phyloP scores from a whole-genome alignment of 129 eudicot genomes.

The Smallanthus sonchifolius region DNA sequence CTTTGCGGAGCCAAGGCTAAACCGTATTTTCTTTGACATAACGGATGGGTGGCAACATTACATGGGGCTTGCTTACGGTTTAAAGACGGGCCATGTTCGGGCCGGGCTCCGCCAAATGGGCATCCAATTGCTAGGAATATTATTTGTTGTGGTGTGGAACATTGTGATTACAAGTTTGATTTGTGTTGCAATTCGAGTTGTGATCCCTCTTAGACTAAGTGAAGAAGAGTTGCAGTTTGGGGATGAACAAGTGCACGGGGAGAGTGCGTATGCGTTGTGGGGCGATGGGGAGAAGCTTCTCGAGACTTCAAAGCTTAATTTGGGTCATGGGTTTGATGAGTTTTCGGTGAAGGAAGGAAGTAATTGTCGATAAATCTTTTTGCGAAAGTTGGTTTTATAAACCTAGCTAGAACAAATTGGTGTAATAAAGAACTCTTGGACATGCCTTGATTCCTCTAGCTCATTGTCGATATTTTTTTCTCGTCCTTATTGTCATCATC shows the following conservation, averaged over 20 bases:
- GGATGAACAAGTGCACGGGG: slow-evolving; percentile 53
- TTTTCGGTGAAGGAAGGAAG: slow-evolving; percentile 21
- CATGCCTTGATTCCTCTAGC: too few species aligned
- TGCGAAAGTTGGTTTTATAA: too few species aligned
- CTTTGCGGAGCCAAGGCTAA: slow-evolving; percentile 53
- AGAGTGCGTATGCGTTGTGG: slow-evolving; percentile 48
- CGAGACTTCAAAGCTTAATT: slow-evolving; percentile 35
- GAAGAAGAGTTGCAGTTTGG: slow-evolving; percentile 48
- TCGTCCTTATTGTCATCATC: too few species aligned
- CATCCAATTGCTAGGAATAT: slow-evolving; percentile 43
- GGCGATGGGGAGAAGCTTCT: slow-evolving; percentile 41
- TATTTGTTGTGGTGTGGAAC: slow-evolving; percentile 45
- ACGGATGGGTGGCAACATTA: slow-evolving; percentile 43
- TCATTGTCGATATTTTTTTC: too few species aligned
- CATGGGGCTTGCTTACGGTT: slow-evolving; percentile 43
- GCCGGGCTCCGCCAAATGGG: slow-evolving; percentile 55
- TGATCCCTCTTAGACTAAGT: slow-evolving; percentile 44
- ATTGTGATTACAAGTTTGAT: slow-evolving; percentile 43
- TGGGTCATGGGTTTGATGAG: slow-evolving; percentile 40
- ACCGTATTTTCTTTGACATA: slow-evolving; percentile 39
- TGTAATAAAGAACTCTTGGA: too few species aligned
- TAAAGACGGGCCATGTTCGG: slow-evolving; percentile 25
- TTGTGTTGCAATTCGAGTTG: slow-evolving; percentile 34
- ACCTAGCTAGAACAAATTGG: too few species aligned
- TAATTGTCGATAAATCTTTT: neutral